Evolutionary conservation across 73 alveolate species (phyloP).

Genomic region (Tetrahymena borealis): DNA sequence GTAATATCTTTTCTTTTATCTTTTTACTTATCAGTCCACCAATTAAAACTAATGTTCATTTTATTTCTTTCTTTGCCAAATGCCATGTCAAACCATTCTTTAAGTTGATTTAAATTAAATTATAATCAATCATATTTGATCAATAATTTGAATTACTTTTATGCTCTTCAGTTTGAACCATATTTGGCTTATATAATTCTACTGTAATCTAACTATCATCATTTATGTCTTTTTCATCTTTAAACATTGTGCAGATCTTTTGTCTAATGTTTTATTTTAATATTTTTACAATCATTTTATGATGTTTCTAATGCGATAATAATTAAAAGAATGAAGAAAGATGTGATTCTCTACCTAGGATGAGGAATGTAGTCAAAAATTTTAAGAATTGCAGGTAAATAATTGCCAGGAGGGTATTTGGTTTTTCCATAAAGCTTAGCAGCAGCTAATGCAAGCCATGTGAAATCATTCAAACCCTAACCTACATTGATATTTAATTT

Average conservation of each 20-base stretch:
- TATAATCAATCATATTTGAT: neutral
- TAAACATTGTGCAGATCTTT: neutral
- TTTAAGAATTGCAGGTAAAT: conserved; percentile 12
- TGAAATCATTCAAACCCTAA: conserved; percentile 33
- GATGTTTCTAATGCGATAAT: neutral
- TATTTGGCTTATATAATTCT: neutral
- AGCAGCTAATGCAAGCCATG: conserved; percentile 40
- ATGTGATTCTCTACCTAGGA: neutral
- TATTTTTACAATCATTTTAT: neutral
- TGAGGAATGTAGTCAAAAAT: neutral
- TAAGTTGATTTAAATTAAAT: neutral
- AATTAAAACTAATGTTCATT: neutral
- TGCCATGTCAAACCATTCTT: conserved; percentile 39
- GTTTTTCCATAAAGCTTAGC: conserved; percentile 31
- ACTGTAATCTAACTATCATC: neutral
- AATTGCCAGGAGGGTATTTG: conserved; percentile 35
- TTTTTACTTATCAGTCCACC: neutral
- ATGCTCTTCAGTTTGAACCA: neutral
- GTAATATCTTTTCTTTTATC: neutral
- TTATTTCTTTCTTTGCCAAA: conserved; percentile 33
- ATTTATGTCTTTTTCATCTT: neutral
- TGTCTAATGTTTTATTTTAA: neutral
- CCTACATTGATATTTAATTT: conserved; percentile 31
- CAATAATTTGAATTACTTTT: neutral
- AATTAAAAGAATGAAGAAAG: neutral